A percentile compares a stretch with the other conserved stretches of the same genome.
Evolutionary conservation across 148 eudicot species (phyloP).

Genomic region (Amaranthus cruentus): DNA sequence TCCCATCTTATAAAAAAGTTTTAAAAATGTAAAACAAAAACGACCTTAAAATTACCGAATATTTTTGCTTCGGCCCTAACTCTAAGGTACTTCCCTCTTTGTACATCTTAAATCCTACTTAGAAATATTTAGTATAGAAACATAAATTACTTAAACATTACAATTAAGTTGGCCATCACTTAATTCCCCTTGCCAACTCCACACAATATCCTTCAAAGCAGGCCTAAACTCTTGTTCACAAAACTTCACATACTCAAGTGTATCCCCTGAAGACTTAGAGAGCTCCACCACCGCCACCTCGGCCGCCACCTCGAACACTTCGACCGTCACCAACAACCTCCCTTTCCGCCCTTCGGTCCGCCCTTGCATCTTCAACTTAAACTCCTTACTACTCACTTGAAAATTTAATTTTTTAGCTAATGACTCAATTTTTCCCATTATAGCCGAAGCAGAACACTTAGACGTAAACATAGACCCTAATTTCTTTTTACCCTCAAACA

Average conservation of each 20-base stretch:
- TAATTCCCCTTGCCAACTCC: conserved; percentile 87
- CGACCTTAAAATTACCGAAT: no score
- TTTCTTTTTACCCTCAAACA: conserved; percentile 45
- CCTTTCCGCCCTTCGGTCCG: conserved; percentile 64
- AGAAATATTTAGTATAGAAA: no score
- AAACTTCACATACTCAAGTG: conserved; percentile 73
- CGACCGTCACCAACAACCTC: conserved; percentile 53
- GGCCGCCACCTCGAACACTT: conserved; percentile 85
- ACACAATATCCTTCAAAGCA: conserved; percentile 71
- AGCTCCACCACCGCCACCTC: conserved; percentile 82
- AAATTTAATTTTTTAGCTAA: conserved; percentile 47
- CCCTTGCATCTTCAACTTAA: conserved; percentile 53
- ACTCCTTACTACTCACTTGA: conserved; percentile 41
- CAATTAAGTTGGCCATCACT: conserved; percentile 18
- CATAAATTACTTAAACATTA: conserved; percentile 14
- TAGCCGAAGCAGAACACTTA: conserved; percentile 40
- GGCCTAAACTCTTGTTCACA: conserved; percentile 79
- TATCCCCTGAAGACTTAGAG: conserved; percentile 74
- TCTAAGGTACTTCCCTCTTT: no score
- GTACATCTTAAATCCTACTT: no score
- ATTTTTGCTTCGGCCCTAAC: no score
- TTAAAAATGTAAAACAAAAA: no score
- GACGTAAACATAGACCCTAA: conserved; percentile 62
- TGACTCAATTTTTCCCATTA: conserved; percentile 41
- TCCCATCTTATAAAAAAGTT: no score